Evolutionary conservation across 2,329 filamentous ascomycete species (phyloP), one percentile per base, ranked within the genome.

Genomic region (Colletotrichum navitas): DNA sequence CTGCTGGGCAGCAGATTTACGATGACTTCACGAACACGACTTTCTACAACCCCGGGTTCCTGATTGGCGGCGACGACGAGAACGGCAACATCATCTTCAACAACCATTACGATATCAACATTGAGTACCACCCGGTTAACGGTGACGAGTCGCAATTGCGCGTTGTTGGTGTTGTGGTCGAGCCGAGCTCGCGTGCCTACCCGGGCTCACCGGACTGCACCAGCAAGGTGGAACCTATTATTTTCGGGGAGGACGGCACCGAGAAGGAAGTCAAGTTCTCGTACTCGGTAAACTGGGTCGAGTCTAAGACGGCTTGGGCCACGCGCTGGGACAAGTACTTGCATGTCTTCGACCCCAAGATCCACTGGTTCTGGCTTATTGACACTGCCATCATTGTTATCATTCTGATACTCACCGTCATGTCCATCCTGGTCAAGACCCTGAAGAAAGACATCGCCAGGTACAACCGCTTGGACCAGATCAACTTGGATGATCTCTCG

Each of bases 271-370:
- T 98, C 29, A 89, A 90, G 2, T 99, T 94, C 85, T 97, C 94
- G 6, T 99, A 99, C 84, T 94, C 93, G 75, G 94, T 98, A 18
- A 93, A 92, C 82, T 99, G 96, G 96, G 89, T 88, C 68, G 89
- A 91, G 75, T 98, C 94, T 0, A 79, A 87, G 0, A 98, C 95
- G 1, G 93, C 93, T 1, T 99, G 97, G 92, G 96, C 96, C 36
- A 99, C 96, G 16, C 90, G 96, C 74, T 99, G 96, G 96, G 96
- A 99, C 86, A 98, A 97, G 83, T 98, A 98, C 80, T 88, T 99
- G 45, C 95, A 98, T 78, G 95, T 99, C 39, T 97, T 95, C 79
- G 95, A 98, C 81, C 95, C 96, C 63, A 97, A 96, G 85, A 98
- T 99, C 77, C 96, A 99, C 82, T 99, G 96, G 96, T 97, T 98